Percentiles rank a stretch among this genome's conserved stretches.
Evolutionary conservation across 2,329 filamentous ascomycete species (phyloP).

Genomic region (Fusarium siculi): DNA sequence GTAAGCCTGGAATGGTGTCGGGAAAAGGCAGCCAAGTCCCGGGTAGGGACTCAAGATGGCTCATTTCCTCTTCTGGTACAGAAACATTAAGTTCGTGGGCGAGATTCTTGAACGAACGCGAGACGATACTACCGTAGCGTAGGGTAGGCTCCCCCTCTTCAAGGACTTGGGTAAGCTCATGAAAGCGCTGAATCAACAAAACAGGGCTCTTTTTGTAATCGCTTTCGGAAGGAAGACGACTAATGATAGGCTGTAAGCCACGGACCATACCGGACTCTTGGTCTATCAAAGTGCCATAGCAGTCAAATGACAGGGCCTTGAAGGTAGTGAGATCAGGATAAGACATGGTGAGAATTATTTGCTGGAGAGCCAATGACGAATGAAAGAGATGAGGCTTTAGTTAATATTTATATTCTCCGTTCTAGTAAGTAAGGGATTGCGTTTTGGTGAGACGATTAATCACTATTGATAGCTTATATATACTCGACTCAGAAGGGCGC

Average conservation of each 20-base stretch:
- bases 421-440: rapidly evolving
- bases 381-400: rapidly evolving
- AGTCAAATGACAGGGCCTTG: slow-evolving; percentile 12
- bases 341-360: neutral
- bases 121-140: neutral
- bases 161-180: neutral
- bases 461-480: neutral
- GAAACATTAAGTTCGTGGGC: neutral
- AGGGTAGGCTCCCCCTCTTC: slow-evolving; percentile 3
- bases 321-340: neutral
- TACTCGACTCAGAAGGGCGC: slow-evolving; percentile 5
- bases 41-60: neutral
- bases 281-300: slow-evolving; percentile 14
- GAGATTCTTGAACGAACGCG: slow-evolving; percentile 2
- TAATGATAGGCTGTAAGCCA: neutral
- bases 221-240: neutral
- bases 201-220: neutral
- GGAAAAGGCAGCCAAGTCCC: slow-evolving; percentile 13
- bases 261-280: slow-evolving; percentile 14
- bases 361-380: too few species aligned
- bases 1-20: neutral
- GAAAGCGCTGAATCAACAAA: neutral
- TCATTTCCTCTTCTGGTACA: neutral
- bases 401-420: rapidly evolving
- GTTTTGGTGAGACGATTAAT: rapidly evolving